Base-by-base conservation (phyloP, 306 rosid species). In the Ormosia semicastrata region DNA sequence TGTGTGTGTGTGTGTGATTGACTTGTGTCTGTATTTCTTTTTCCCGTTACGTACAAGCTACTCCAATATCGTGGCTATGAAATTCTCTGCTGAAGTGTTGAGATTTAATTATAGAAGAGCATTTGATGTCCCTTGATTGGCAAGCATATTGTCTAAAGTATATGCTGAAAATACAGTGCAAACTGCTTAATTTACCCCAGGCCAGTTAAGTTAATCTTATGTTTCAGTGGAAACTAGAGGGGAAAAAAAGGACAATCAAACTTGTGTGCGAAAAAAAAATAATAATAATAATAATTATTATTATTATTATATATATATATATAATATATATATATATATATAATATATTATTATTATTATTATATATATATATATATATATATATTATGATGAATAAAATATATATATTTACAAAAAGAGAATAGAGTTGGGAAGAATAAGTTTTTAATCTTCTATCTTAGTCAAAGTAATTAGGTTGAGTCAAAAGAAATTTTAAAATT, bases 41-140 rank as follows among this genome's bases (percentile, higher is more conserved):
- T 8, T 44, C 37, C 24, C 24, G 24, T 44, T 33, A 68, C 83
- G 49, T 79, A 46, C 32, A 70, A 70, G 70, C 76, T 47, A 79
- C 71, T 58, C 71, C 24, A 46, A 34, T 43, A 79, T 43, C 33
- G 70, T 70, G 49, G 8, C 33, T 32, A 7, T 40, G 62, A 58
- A 34, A 50, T 43, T 40, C 5, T 24, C 3, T 2, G 73, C 34
- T 10, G 53, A 15, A 8, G 30, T 17, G n/a, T 4, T 24, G 43
- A 36, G 10, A 68, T 43, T 44, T 37, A 34, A 65, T 37, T 49
- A 41, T 43, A 8, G 15, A 65, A 59, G 53, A 54, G 40, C 56
- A 17, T 73, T 37, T 6, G 14, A 12, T 24, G 67, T 18, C 39
- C 52, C 63, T 47, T 64, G 60, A 60, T 49, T 34, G 63, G 49